Evolutionary conservation across 2,329 filamentous ascomycete species (phyloP), one percentile per base, ranked within the genome.

Genomic region (Magnaporthiopsis incrustans): DNA sequence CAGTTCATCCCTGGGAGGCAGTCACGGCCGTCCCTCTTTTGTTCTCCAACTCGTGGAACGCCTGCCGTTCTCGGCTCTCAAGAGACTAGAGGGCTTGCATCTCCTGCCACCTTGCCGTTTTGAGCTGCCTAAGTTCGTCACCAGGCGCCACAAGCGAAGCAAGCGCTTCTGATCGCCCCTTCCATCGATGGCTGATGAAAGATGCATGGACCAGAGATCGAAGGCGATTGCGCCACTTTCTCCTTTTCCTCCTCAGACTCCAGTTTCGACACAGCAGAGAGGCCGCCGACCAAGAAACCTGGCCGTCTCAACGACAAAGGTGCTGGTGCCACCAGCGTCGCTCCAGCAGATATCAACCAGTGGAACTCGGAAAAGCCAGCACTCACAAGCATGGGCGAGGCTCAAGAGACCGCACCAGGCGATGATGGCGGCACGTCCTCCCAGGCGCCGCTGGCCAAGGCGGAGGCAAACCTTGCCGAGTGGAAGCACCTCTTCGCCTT

Each of bases 401-500:
- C 22, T n/a, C 22, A 53, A 7, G 44, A 53, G 44, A 53, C 22
- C n/a, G 44, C 44, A 22, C 2, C 22, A n/a, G 10, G 22, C 44
- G 44, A 25, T 2, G 8, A 53, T 25, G n/a, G 6, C 22, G 44
- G 10, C 4, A n/a, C 22, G 18, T 6, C 44, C 10, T 22, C 44
- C n/a, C 4, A 14, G 15, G 5, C 44, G n/a, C 7, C 44, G 22
- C 25, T 10, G n/a, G 57, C 4, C 57, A 26, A 7, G 6, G 27
- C 61, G 14, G 22, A 53, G 18, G 8, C 30, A 25, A 10, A 14
- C n/a, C 7, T 2, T 22, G 59, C 59, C 22, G 18, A 57, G 32
- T 59, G 57, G 59, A 53, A 62, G 6, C 57, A 79, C 60, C 80
- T 97, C 4, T 94, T 97, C 0, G 72, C 84, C 4, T 73, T 94